Percentiles rank a stretch among this genome's conserved stretches.
These are phyloP conservation scores for Lagerstroemia fauriei DNA, from an alignment of 441 rosid species.

Conservation along the genomic window DNA sequence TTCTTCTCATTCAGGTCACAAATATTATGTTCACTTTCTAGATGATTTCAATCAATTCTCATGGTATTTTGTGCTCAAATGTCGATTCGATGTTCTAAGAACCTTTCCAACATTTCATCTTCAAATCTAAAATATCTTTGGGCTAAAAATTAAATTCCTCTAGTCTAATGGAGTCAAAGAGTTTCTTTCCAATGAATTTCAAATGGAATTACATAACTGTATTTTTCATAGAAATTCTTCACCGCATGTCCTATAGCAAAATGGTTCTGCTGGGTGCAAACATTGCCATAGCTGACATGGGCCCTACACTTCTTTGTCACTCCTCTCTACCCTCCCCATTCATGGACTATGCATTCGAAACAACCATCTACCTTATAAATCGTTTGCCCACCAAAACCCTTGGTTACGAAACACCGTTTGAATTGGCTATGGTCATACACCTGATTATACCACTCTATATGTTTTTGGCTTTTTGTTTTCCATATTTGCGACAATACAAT, in stretches of 20 bases:
- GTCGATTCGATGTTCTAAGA: background rate
- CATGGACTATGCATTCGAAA: background rate
- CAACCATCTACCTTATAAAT: background rate
- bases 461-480: conserved; percentile 17
- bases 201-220: background rate
- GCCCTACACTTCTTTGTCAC: background rate
- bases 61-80: background rate
- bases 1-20: background rate
- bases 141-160: background rate
- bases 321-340: background rate
- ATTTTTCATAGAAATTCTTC: background rate
- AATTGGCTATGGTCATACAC: background rate
- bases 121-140: background rate
- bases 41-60: background rate
- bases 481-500: background rate
- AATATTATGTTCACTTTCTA: background rate
- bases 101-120: background rate
- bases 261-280: background rate
- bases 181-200: background rate
- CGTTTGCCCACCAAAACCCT: background rate
- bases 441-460: background rate
- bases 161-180: background rate
- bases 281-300: conserved; percentile 2
- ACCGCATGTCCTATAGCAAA: background rate
- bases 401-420: background rate